phyloP scores from a whole-genome alignment of 192 early-diverging fungal species.

The Linnemannia exigua region DNA sequence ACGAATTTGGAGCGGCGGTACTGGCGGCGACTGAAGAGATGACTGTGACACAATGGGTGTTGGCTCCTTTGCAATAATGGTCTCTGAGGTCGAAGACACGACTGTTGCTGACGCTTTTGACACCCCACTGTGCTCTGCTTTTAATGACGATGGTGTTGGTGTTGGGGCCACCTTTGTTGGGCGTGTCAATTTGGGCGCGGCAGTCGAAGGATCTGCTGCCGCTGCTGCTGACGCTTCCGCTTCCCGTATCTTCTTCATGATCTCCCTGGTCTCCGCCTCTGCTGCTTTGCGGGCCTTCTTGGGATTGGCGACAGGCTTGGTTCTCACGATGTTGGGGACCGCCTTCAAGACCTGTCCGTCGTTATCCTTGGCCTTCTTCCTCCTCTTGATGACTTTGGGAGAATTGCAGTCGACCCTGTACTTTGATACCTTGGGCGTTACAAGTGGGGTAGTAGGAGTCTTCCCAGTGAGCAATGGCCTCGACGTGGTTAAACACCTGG shows the following conservation, averaged over 20 bases:
- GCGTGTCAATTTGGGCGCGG: neutral
- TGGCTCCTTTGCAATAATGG: neutral
- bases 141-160: neutral
- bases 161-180: neutral
- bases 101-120: neutral
- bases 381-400: constrained; percentile 9
- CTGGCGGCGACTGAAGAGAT: neutral
- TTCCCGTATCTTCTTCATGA: neutral
- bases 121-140: neutral
- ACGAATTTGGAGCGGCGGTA: neutral
- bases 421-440: constrained; percentile 11
- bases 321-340: neutral
- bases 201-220: neutral
- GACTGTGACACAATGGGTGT: neutral
- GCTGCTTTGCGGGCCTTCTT: neutral
- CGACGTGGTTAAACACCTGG: neutral
- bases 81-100: neutral
- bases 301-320: neutral
- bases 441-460: neutral
- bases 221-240: neutral
- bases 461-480: neutral
- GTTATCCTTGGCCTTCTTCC: neutral
- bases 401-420: constrained; percentile 21
- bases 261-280: neutral
- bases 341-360: neutral